phyloP scores from a whole-genome alignment of 106 monocot genomes.

The Platanthera guangdongensis region DNA sequence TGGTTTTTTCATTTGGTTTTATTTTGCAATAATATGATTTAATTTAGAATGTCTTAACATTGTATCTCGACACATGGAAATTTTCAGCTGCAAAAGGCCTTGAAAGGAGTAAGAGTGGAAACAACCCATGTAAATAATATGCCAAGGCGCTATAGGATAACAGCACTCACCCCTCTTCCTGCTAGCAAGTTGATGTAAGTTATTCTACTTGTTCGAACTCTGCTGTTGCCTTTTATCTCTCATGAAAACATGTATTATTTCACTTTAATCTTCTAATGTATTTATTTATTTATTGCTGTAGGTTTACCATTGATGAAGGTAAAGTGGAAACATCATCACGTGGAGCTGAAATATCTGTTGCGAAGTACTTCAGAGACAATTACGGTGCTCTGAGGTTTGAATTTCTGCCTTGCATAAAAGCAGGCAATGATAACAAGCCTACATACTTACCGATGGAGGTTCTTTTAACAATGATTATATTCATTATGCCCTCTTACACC shows the following conservation, averaged over 20 bases:
- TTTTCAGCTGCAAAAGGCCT: slow-evolving; percentile 39
- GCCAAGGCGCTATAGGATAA: slow-evolving; percentile 33
- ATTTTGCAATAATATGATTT: neutral
- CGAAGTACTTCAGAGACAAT: slow-evolving; percentile 23
- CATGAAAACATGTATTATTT: neutral
- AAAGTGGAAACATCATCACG: too few species aligned
- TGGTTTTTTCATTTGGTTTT: neutral
- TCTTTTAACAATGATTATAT: neutral
- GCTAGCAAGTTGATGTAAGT: slow-evolving; percentile 31
- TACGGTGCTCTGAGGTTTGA: slow-evolving; percentile 10
- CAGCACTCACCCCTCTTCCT: slow-evolving; percentile 29
- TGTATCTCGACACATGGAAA: neutral
- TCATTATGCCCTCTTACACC: neutral
- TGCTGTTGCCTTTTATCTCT: neutral
- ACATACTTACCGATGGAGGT: slow-evolving; percentile 51
- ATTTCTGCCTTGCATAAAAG: slow-evolving; percentile 25
- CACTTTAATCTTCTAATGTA: neutral
- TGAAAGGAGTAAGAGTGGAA: slow-evolving; percentile 42
- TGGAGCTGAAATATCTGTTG: slow-evolving; percentile 12
- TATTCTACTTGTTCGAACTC: neutral
- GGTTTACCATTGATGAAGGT: slow-evolving; percentile 16
- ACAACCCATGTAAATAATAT: slow-evolving; percentile 16
- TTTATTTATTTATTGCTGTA: neutral
- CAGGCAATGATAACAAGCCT: slow-evolving; percentile 34
- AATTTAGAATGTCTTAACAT: too few species aligned